phyloP scores from a whole-genome alignment of 257 asterid genomes.

The Datura wrightii region DNA sequence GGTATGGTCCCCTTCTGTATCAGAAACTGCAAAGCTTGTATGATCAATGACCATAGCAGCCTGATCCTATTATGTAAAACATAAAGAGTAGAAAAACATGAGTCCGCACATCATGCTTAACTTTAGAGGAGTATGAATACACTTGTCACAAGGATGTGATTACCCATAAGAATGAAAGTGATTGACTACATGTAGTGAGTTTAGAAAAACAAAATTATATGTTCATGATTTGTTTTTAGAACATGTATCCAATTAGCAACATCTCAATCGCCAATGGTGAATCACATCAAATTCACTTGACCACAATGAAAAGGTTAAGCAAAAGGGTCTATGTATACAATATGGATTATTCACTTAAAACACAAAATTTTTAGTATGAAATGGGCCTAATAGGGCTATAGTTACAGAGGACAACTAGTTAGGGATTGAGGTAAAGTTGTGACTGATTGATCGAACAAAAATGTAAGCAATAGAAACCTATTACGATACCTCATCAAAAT shows the following conservation, averaged over 20 bases:
- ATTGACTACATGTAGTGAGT: neutral
- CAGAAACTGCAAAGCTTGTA: slow-evolving; percentile 66
- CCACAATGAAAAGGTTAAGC: neutral
- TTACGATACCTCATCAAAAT: slow-evolving; percentile 74
- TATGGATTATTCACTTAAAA: slow-evolving; percentile 4
- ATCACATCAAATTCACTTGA: neutral
- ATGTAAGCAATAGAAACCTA: neutral
- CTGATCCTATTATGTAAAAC: slow-evolving; percentile 54
- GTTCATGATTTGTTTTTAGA: neutral
- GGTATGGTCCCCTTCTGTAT: slow-evolving; percentile 76
- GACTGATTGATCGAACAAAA: neutral
- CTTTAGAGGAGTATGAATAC: neutral
- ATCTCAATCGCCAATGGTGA: neutral
- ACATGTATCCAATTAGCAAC: neutral
- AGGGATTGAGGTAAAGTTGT: neutral
- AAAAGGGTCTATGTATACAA: neutral
- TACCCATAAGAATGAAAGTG: neutral
- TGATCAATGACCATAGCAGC: slow-evolving; percentile 76
- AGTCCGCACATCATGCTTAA: neutral
- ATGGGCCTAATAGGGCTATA: neutral
- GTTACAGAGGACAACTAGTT: neutral
- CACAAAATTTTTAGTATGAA: neutral
- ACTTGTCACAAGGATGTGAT: neutral
- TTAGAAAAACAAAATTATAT: neutral
- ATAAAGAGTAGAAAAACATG: slow-evolving; percentile 1